These are phyloP conservation scores for Diaporthe humulicola DNA, from an alignment of 2,329 filamentous ascomycete genomes.

Conservation along the genomic window DNA sequence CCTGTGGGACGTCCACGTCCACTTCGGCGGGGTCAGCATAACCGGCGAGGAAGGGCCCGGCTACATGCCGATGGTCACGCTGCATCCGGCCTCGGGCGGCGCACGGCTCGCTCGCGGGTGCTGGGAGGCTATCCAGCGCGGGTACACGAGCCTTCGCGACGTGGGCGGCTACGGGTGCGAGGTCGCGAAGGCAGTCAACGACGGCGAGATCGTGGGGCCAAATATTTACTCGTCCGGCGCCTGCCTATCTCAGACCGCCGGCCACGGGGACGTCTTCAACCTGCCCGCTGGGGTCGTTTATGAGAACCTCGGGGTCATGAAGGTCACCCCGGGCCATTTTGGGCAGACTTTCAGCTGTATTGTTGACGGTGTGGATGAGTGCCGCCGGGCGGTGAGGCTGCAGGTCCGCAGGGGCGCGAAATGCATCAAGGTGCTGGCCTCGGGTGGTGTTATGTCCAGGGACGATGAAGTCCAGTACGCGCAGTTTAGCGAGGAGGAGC, in stretches of 20 bases:
- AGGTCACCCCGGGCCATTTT: slow-evolving; percentile 49
- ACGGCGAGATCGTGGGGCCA: slow-evolving; percentile 50
- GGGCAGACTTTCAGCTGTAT: slow-evolving; percentile 45
- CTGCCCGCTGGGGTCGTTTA: slow-evolving; percentile 52
- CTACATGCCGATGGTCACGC: slow-evolving; percentile 42
- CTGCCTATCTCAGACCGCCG: slow-evolving; percentile 51
- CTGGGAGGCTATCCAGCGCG: slow-evolving; percentile 55
- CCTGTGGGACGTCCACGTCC: slow-evolving; percentile 52
- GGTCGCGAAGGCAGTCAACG: slow-evolving; percentile 48
- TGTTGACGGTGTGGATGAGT: slow-evolving; percentile 57
- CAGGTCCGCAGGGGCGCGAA: slow-evolving; percentile 56
- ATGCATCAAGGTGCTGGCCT: slow-evolving; percentile 57
- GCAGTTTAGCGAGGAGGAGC: slow-evolving; percentile 56
- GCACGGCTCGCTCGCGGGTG: slow-evolving; percentile 51
- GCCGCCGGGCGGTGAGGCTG: slow-evolving; percentile 53
- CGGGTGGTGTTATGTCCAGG: slow-evolving; percentile 55
- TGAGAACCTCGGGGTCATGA: slow-evolving; percentile 50
- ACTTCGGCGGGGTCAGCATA: slow-evolving; percentile 47
- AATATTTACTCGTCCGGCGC: slow-evolving; percentile 51
- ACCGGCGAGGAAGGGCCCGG: slow-evolving; percentile 39
- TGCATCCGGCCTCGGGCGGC: slow-evolving; percentile 50
- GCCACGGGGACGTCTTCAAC: slow-evolving; percentile 53
- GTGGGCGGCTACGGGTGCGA: slow-evolving; percentile 51
- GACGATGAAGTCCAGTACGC: slow-evolving; percentile 55
- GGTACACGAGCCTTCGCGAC: slow-evolving; percentile 53